phyloP scores from a whole-genome alignment of 1,284 basidiomycete species.

The Fomitopsis pinicola region DNA sequence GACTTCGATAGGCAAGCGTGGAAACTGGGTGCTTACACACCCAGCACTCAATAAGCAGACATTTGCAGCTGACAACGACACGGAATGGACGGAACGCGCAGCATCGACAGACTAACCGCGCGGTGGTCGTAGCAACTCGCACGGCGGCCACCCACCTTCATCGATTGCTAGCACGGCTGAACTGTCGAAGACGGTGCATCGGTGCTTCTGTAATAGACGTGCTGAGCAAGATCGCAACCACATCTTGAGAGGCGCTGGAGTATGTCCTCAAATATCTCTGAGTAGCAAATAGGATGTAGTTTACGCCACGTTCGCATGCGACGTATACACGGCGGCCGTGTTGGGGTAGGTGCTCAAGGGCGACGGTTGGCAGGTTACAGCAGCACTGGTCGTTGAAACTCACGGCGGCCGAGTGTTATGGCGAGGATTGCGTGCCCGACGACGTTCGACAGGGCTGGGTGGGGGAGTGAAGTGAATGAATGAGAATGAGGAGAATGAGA shows the following conservation, averaged over 20 bases:
- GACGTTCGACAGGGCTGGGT: background rate
- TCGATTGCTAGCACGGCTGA: background rate
- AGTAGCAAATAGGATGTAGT: background rate
- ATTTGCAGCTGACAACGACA: background rate
- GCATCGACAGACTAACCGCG: background rate
- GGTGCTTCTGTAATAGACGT: background rate
- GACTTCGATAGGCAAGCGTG: background rate
- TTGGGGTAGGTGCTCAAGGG: background rate
- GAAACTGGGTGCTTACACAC: background rate
- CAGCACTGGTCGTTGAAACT: background rate
- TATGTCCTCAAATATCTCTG: too few species aligned
- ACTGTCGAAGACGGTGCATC: background rate
- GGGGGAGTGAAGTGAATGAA: background rate
- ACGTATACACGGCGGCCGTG: background rate
- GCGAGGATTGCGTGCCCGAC: background rate
- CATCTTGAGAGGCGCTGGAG: background rate
- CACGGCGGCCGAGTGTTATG: background rate
- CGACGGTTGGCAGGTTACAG: slow-evolving; percentile 1
- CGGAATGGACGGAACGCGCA: background rate
- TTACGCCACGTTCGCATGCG: background rate
- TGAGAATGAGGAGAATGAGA: too few species aligned
- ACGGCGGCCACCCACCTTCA: background rate
- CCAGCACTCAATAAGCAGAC: background rate
- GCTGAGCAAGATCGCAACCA: background rate
- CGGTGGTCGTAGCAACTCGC: background rate